phyloP scores from a whole-genome alignment of 2,329 filamentous ascomycete species.

The Onygenales sp. region DNA sequence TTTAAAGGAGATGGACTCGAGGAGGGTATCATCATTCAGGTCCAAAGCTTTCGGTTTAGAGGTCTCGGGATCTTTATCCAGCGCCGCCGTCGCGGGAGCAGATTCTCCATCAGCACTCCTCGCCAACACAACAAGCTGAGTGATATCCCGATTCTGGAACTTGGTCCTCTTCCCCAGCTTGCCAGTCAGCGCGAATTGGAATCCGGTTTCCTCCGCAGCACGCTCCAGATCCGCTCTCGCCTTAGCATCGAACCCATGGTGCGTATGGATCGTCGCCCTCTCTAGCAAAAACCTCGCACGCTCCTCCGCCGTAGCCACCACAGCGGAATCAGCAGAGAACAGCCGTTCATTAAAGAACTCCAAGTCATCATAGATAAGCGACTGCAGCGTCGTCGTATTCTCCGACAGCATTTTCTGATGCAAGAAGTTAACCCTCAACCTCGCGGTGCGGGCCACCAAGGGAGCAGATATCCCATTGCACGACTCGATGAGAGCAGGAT shows the following conservation, averaged over 20 bases:
- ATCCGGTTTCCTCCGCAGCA: constrained; percentile 57
- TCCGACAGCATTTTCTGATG: constrained; percentile 61
- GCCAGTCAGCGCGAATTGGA: constrained; percentile 76
- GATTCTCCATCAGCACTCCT: constrained; percentile 48
- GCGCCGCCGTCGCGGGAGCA: constrained; percentile 6
- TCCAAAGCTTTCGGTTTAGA: constrained; percentile 58
- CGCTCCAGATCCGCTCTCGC: constrained; percentile 61
- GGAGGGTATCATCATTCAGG: constrained; percentile 84
- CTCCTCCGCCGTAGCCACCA: constrained; percentile 31
- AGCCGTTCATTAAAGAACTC: constrained; percentile 38
- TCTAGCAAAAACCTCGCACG: constrained; percentile 69
- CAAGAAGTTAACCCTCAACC: constrained; percentile 63
- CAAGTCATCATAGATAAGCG: constrained; percentile 51
- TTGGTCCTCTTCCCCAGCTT: constrained; percentile 60
- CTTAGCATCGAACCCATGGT: constrained; percentile 70
- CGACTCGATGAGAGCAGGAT: constrained; percentile 28
- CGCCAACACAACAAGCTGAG: constrained; percentile 84
- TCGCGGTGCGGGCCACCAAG: constrained; percentile 47
- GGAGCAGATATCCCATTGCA: constrained; percentile 28
- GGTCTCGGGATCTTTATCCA: constrained; percentile 15
- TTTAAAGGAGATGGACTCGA: constrained; percentile 77
- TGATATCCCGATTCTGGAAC: constrained; percentile 44
- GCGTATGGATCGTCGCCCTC: constrained; percentile 69
- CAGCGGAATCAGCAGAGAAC: constrained; percentile 16
- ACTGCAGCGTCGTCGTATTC: constrained; percentile 50